phyloP scores from a whole-genome alignment of 768 basidiomycete genomes.

The Fomitopsis pulvina region DNA sequence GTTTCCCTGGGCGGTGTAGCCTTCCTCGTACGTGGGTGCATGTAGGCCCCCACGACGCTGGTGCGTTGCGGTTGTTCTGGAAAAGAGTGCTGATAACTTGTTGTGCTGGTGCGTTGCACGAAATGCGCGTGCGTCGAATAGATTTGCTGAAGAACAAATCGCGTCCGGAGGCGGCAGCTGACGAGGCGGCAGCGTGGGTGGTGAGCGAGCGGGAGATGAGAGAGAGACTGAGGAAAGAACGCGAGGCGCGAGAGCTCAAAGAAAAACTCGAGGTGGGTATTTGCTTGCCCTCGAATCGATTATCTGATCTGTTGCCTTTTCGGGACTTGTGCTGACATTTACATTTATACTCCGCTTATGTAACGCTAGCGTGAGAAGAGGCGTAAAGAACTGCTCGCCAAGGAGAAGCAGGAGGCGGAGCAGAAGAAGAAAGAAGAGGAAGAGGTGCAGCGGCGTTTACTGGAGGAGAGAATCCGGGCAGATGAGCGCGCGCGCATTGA shows the following conservation, averaged over 20 bases:
- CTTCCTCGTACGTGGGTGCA: conserved; percentile 9
- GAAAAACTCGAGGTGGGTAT: conserved; percentile 60
- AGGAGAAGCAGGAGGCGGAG: conserved; percentile 55
- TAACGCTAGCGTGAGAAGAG: conserved; percentile 35
- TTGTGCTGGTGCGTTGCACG: not conserved
- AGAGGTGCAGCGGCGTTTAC: conserved; percentile 29
- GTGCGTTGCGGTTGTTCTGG: conserved; percentile 17
- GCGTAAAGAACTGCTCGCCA: conserved; percentile 35
- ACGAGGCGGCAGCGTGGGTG: conserved; percentile 67
- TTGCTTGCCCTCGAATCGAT: conserved; percentile 10
- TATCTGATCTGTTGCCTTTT: conserved; percentile 14
- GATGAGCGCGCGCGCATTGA: not conserved
- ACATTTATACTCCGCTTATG: conserved; percentile 6
- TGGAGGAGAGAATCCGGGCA: conserved; percentile 10
- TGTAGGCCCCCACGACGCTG: conserved; percentile 3
- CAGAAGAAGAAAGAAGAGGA: conserved; percentile 61
- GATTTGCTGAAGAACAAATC: conserved; percentile 83
- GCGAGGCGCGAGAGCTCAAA: conserved; percentile 61
- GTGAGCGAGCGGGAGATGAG: conserved; percentile 66
- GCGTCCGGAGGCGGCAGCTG: conserved; percentile 69
- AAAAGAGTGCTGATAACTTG: conserved; percentile 21
- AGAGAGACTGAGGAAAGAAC: conserved; percentile 67
- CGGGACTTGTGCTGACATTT: conserved; percentile 7
- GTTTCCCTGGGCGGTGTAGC: conserved; percentile 11
- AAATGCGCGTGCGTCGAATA: conserved; percentile 19